Evolutionary conservation across 2,329 filamentous ascomycete species (phyloP), one percentile per base, ranked within the genome.

Genomic region (Mycosphaerella arachidis): DNA sequence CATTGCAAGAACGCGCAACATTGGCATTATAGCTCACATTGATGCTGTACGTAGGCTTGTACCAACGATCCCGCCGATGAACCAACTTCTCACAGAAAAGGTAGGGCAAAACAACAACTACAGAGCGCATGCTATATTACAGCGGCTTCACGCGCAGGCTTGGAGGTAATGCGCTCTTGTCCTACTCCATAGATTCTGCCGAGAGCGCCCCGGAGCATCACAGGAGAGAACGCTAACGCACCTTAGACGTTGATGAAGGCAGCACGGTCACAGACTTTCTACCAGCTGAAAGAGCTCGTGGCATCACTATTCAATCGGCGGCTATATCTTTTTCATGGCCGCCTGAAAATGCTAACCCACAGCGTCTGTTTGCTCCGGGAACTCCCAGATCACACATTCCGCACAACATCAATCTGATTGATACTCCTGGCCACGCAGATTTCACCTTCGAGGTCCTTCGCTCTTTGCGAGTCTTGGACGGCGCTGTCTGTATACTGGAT

Each of bases 101-200:
- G 45, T 68, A 85, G 82, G 94, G 94, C 8, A 99, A 99, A 81
- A 99, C 94, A 1, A 97, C 94, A 0, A 99, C 94, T 0, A 97
- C 94, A 3, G 94, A 99, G 85, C 92, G 94, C 60, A 97, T 97
- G 93, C 88, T 99, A 71, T 97, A 92, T 73, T 96, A 97, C 71
- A 95, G 91, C 73, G 93, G 94, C 53, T 87, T 92, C 63, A 96
- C 92, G 9, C 83, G 90, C 66, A 83, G 92, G 74, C 86, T 97
- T 71, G 94, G 94, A 78, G 81, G 82, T 84, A 78, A 64, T 69
- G 48, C 48, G n/a, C 13, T 16, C 29, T 18, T 3, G 33, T 10
- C n/a, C n/a, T 8, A 35, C 31, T 5, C 12, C 1, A 35, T 9
- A 35, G 31, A 8, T 9, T 35, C 31, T 35, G 8, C 31, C 8